phyloP scores from a whole-genome alignment of 306 rosid species.

The Sechiopsis laciniata region DNA sequence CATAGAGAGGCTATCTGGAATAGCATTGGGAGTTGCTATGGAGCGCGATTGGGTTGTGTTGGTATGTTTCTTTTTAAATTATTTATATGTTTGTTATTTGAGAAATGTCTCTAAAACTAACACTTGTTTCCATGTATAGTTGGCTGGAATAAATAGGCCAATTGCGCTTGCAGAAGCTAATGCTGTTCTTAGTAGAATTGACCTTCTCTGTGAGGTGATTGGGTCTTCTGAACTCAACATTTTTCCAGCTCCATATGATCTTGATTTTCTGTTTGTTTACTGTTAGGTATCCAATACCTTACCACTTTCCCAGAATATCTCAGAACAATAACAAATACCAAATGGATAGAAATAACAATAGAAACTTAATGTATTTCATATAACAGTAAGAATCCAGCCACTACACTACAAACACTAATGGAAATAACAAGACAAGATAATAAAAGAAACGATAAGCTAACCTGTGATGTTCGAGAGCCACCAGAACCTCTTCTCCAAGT shows the following conservation, averaged over 20 bases:
- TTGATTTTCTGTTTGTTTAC: conserved; percentile 17
- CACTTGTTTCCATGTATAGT: conserved; percentile 40
- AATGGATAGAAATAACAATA: too few species aligned
- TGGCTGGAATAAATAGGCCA: conserved; percentile 90
- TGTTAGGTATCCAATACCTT: too few species aligned
- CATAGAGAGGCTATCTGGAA: conserved; percentile 75
- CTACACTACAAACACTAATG: too few species aligned
- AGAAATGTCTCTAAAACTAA: background rate
- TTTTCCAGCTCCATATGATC: background rate
- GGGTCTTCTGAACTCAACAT: conserved; percentile 10
- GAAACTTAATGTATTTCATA: too few species aligned
- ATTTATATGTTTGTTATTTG: conserved; percentile 11
- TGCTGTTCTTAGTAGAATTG: conserved; percentile 83
- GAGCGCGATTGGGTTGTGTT: conserved; percentile 98
- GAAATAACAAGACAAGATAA: too few species aligned
- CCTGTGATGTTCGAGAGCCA: too few species aligned
- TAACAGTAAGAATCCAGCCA: too few species aligned
- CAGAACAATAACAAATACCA: too few species aligned
- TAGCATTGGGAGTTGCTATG: conserved; percentile 83
- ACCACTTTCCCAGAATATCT: too few species aligned
- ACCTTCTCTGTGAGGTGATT: conserved; percentile 87
- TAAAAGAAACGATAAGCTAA: too few species aligned
- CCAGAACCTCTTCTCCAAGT: too few species aligned
- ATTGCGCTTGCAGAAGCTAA: conserved; percentile 89
- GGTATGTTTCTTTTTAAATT: conserved; percentile 40